phyloP scores from a whole-genome alignment of 2,329 filamentous ascomycete genomes.

The Apiospora marii region DNA sequence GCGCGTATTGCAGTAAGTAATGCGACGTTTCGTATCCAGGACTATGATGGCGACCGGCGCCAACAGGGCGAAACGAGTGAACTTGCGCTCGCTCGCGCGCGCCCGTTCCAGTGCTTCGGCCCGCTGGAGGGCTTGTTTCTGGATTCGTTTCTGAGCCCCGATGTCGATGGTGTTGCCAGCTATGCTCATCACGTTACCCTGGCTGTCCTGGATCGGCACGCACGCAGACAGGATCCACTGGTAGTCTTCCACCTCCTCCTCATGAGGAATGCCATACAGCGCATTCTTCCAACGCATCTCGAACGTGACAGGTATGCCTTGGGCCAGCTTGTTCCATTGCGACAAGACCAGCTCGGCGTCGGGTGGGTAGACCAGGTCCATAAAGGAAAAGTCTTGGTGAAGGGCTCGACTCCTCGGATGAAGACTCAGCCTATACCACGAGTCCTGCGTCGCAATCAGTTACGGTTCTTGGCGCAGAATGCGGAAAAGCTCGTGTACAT shows the following conservation, averaged over 20 bases:
- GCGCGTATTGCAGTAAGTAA: slow-evolving; percentile 84
- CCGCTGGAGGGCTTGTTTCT: slow-evolving; percentile 26
- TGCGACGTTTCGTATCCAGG: slow-evolving; percentile 72
- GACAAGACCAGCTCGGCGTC: slow-evolving; percentile 23
- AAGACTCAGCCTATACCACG: slow-evolving; percentile 26
- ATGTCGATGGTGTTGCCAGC: slow-evolving; percentile 28
- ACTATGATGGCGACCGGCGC: slow-evolving; percentile 88
- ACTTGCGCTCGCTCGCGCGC: slow-evolving; percentile 75
- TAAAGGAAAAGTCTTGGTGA: slow-evolving; percentile 25
- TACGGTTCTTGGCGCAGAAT: not conserved
- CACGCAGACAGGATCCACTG: slow-evolving; percentile 26
- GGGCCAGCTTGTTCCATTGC: slow-evolving; percentile 25
- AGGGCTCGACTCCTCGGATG: slow-evolving; percentile 7
- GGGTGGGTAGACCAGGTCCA: slow-evolving; percentile 28
- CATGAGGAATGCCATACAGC: not conserved
- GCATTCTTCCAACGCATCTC: slow-evolving; percentile 29
- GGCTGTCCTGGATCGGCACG: slow-evolving; percentile 25
- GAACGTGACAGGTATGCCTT: slow-evolving; percentile 26
- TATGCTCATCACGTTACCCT: slow-evolving; percentile 26
- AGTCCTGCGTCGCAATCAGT: slow-evolving; percentile 15
- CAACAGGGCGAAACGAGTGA: slow-evolving; percentile 85
- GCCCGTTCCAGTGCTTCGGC: slow-evolving; percentile 53
- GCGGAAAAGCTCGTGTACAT: not conserved
- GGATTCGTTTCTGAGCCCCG: slow-evolving; percentile 26
- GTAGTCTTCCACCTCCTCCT: slow-evolving; percentile 11